Evolutionary conservation across 2,329 filamentous ascomycete species (phyloP).

Genomic region (Pyrenochaeta sp.): DNA sequence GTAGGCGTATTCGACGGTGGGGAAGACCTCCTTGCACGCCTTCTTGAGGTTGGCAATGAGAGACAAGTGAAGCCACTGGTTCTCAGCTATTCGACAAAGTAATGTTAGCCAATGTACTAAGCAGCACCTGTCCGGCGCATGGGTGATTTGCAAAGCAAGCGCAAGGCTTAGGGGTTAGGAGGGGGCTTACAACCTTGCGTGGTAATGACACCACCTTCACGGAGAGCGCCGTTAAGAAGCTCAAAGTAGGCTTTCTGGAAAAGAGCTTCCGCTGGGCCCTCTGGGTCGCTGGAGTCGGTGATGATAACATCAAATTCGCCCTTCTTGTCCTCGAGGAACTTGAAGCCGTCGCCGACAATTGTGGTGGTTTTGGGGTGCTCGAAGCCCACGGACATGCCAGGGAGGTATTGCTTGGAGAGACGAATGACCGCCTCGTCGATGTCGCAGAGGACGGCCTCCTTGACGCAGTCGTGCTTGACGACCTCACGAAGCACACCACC

Average conservation of each 20-base stretch:
- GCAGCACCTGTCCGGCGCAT: conserved; percentile 27
- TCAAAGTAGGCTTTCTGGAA: conserved; percentile 99
- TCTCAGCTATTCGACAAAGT: conserved; percentile 74
- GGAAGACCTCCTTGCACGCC: conserved; percentile 96
- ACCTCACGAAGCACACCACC: conserved; percentile 97
- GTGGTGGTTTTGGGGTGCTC: conserved; percentile 92
- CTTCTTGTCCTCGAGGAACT: conserved; percentile 96
- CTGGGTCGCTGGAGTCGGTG: conserved; percentile 97
- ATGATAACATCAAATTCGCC: conserved; percentile 99
- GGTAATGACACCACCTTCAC: conserved; percentile 96
- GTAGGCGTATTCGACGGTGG: conserved; percentile 97
- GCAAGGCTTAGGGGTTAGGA: conserved; percentile 47
- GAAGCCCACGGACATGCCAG: conserved; percentile 91
- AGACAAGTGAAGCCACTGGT: conserved; percentile 97
- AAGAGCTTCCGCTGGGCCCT: conserved; percentile 92
- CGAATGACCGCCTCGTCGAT: conserved; percentile 99
- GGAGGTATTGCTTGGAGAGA: conserved; percentile 97
- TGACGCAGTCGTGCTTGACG: conserved; percentile 97
- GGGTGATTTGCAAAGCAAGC: conserved; percentile 20
- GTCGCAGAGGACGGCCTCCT: conserved; percentile 96
- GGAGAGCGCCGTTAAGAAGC: conserved; percentile 86
- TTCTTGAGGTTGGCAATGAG: conserved; percentile 96
- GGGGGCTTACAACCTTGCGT: conserved; percentile 99
- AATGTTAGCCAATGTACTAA: conserved; percentile 35
- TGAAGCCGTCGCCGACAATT: conserved; percentile 96